These are phyloP conservation scores for Pisolithus thermaeus DNA, from an alignment of 1,284 basidiomycete species.

Conservation along the genomic window DNA sequence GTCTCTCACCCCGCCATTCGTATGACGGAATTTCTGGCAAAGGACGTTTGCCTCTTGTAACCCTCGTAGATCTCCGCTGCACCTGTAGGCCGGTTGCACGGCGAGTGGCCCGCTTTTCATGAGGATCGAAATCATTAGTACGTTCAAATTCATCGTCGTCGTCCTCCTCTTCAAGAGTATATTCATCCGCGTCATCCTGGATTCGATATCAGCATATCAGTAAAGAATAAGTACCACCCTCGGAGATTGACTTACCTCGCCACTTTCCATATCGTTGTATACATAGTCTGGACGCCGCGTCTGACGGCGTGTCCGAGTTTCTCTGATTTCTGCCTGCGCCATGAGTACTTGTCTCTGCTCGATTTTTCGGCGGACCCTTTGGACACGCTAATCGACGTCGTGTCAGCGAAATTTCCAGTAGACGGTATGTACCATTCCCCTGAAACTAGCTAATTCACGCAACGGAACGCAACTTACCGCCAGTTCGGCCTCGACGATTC, in stretches of 20 bases:
- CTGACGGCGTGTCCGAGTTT: constrained; percentile 67
- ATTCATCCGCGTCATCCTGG: constrained; percentile 61
- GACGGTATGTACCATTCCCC: constrained; percentile 9
- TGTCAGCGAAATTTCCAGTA: constrained; percentile 23
- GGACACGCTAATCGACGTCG: constrained; percentile 49
- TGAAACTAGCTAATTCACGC: constrained; percentile 8
- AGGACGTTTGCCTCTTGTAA: constrained; percentile 45
- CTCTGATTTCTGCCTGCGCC: constrained; percentile 69
- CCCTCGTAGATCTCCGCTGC: constrained; percentile 59
- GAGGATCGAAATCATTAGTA: constrained; percentile 40
- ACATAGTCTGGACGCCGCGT: constrained; percentile 72
- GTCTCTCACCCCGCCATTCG: constrained; percentile 68
- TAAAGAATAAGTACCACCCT: constrained; percentile 9
- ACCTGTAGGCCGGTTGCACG: constrained; percentile 31
- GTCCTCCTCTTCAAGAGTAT: constrained; percentile 55
- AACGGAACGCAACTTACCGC: constrained; percentile 44
- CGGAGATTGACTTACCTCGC: constrained; percentile 44
- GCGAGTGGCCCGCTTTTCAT: constrained; percentile 32
- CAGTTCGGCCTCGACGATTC: constrained; percentile 60
- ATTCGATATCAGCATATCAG: constrained; percentile 11
- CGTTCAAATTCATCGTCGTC: constrained; percentile 56
- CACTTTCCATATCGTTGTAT: constrained; percentile 58
- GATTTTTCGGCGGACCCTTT: constrained; percentile 59
- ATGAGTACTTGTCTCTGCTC: constrained; percentile 59
- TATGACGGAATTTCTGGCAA: constrained; percentile 44